Base-by-base conservation (phyloP, 2,329 filamentous ascomycete genomes). In the Pseudopyricularia javanii region DNA sequence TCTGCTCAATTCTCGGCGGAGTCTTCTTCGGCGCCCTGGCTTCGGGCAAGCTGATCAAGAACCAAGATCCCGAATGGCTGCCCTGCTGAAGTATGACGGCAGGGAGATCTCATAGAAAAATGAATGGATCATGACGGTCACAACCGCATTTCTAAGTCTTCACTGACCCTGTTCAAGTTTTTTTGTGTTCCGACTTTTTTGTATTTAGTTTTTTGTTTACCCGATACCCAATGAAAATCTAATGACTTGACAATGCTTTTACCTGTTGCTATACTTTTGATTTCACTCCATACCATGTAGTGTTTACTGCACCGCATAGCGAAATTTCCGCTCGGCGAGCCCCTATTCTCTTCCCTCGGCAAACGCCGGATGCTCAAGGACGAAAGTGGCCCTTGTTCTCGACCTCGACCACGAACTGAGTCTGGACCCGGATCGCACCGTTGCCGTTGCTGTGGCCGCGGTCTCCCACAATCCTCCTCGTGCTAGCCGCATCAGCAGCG, bases 1-100 rank as follows among this genome's bases (percentile, higher is more conserved):
- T 91, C 65, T 68, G 89, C 53, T 90, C 86, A 0, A 77, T 91
- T n/a, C 74, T 93, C 7, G 83, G 75, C 1, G 88, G 88, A 7
- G 71, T 78, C 2, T 87, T 88, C 59, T 63, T 86, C 8, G 84
- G 84, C 20, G 30, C 49, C 32, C 5, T 53, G 30, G 24, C 24
- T 5, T 34, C 50, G 28, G 50, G 28, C 14, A 32, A n/a, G 20
- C 34, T 35, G 50, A 8, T n/a, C 50, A 51, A 7, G 35, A 22
- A 51, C 22, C 50, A 43, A 7, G 50, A 51, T 4, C 32, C 17
- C 8, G 49, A 50, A 17, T 51, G 50, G 50, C 22, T 51, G 7
- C 50, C 50, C 20, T 51, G 50, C 50, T 51, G 40, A 45, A 4
- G 15, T 17, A 15, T 7, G 11, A 12, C 20, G 8, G 14, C 3